Conservation (phyloP, 805 yeast genomes). For the Kluyveromyces lactis region DNA sequence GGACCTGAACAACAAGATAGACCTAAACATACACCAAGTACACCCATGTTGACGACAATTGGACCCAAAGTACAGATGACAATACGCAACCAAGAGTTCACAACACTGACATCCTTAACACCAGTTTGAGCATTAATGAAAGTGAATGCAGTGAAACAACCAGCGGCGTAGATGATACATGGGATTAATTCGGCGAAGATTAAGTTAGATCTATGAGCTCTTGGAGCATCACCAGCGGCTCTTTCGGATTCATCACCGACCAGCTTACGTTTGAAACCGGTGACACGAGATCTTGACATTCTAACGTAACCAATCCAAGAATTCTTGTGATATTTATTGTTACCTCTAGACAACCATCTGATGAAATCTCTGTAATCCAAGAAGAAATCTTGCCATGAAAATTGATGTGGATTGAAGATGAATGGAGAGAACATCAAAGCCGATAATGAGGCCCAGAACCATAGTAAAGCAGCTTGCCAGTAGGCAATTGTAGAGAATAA, state of each 20-base stretch:
- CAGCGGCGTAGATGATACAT: constrained; percentile 64
- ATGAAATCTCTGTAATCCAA: constrained; percentile 92
- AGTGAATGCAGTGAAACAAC: constrained; percentile 71
- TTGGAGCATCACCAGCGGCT: constrained; percentile 73
- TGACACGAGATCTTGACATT: constrained; percentile 74
- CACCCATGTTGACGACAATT: constrained; percentile 83
- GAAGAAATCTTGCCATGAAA: constrained; percentile 91
- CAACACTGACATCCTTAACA: constrained; percentile 46
- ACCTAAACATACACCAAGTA: constrained; percentile 63
- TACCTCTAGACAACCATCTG: constrained; percentile 87
- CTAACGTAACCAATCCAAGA: constrained; percentile 83
- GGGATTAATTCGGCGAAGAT: constrained; percentile 67
- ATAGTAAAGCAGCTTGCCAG: constrained; percentile 89
- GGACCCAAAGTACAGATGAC: constrained; percentile 84
- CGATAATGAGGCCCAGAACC: constrained; percentile 94
- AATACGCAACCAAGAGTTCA: constrained; percentile 65
- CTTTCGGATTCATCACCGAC: constrained; percentile 74
- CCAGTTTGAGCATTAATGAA: constrained; percentile 83
- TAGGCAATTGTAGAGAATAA: constrained; percentile 65
- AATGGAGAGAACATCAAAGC: constrained; percentile 90
- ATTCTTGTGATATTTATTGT: constrained; percentile 79
- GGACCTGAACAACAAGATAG: constrained; percentile 98
- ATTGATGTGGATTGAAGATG: constrained; percentile 95
- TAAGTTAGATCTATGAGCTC: constrained; percentile 74
- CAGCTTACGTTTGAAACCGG: constrained; percentile 72